phyloP scores from a whole-genome alignment of 2,329 filamentous ascomycete genomes.

The Fusarium annulatum region DNA sequence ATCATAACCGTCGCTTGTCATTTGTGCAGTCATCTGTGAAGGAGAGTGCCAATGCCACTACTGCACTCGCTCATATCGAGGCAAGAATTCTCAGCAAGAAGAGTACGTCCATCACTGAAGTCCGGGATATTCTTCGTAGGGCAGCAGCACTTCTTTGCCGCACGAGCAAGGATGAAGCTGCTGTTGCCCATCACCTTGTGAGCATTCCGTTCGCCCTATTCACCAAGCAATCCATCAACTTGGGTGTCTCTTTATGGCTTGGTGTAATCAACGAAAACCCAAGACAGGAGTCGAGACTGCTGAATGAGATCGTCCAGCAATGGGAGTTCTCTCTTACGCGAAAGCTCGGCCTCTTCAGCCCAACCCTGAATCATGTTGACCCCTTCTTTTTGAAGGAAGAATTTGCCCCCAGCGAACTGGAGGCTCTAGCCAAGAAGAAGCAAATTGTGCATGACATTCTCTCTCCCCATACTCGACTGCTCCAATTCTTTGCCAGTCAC shows the following conservation, averaged over 20 bases:
- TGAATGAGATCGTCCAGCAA: slow-evolving; percentile 87
- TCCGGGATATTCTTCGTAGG: slow-evolving; percentile 83
- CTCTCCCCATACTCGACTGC: slow-evolving; percentile 83
- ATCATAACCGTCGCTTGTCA: slow-evolving; percentile 63
- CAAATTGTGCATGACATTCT: slow-evolving; percentile 84
- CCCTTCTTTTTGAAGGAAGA: slow-evolving; percentile 93
- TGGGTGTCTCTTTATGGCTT: slow-evolving; percentile 95
- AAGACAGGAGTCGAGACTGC: slow-evolving; percentile 83
- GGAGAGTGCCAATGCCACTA: slow-evolving; percentile 69
- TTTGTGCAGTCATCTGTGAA: slow-evolving; percentile 63
- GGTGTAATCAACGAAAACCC: slow-evolving; percentile 98
- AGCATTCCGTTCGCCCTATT: slow-evolving; percentile 93
- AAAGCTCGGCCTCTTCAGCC: slow-evolving; percentile 83
- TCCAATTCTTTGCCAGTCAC: slow-evolving; percentile 93
- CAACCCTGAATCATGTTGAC: slow-evolving; percentile 77
- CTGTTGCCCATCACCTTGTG: slow-evolving; percentile 88
- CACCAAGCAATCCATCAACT: slow-evolving; percentile 93
- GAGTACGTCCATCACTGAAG: slow-evolving; percentile 75
- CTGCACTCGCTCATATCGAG: slow-evolving; percentile 78
- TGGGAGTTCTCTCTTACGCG: slow-evolving; percentile 88
- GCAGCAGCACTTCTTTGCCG: slow-evolving; percentile 89
- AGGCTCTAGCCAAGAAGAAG: slow-evolving; percentile 77
- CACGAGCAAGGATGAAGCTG: slow-evolving; percentile 77
- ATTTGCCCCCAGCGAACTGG: slow-evolving; percentile 89
- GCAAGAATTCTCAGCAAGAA: slow-evolving; percentile 75